Evolutionary conservation across 495 filamentous ascomycete genomes (phyloP), one percentile per base, ranked within the genome.

Genomic region (Rusavskia elegans): DNA sequence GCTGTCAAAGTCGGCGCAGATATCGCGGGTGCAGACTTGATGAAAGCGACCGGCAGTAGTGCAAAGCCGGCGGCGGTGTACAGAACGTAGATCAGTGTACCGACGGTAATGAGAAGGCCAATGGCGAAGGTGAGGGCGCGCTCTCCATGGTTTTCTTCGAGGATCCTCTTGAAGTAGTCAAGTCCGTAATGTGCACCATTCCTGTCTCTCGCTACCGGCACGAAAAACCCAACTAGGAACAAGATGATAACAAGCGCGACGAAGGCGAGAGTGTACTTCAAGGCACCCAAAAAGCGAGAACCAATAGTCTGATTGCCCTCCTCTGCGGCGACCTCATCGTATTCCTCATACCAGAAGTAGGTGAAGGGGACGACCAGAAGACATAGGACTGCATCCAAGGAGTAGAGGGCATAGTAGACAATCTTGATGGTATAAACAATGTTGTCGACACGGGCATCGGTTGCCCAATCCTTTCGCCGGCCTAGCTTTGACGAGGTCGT

Each of bases 331-430:
- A 85, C 83, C 68, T 94, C 83, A 59, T 90, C 85, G 59, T 93
- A 92, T 66, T 97, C 93, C 67, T 99, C 92, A 56, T 93, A 94
- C 80, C 82, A 95, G 67, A 99, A 99, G 68, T 97, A 99, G 13
- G 88, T 82, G 63, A 99, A 99, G 1, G 92, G 92, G 19, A 95
- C 81, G 19, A 95, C 79, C 35, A 98, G 61, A 37, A 99, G 73
- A 63, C 93, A 97, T 14, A 99, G 81, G 2, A 94, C 64, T 1
- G 89, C 89, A 66, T 99, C 93, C 54, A 95, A 65, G 30, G 84
- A 90, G 67, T 97, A 99, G 1, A 97, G 74, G 0, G 79, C 73
- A 66, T 97, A 99, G 66, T 97, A 99, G 48, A 95, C 81, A 53
- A 92, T 78, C 60, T 85, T 85, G 40, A 99, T 71, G 1, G 85